Evolutionary conservation across 2,329 filamentous ascomycete species (phyloP).

Genomic region (Monosporascus sp.): DNA sequence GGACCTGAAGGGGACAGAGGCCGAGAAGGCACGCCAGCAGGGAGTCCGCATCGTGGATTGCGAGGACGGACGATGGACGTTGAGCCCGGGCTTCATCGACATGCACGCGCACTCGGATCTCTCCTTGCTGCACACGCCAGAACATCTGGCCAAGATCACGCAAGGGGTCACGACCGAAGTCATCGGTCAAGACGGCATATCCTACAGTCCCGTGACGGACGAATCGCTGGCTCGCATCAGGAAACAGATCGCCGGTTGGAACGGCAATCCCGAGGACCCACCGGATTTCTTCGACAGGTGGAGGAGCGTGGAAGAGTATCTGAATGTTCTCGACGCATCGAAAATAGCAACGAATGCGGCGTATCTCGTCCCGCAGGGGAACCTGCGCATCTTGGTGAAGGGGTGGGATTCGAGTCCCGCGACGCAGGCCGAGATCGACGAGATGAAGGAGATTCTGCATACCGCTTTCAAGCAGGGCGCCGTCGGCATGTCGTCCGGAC

Average conservation of each 20-base stretch:
- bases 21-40: neutral
- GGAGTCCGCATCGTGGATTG: neutral
- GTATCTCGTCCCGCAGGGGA: neutral
- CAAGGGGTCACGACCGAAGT: neutral
- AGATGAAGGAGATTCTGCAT: neutral
- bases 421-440: neutral
- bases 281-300: neutral
- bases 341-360: neutral
- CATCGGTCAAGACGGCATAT: neutral
- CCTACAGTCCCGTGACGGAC: neutral
- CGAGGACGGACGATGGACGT: neutral
- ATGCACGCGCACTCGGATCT: constrained; percentile 1
- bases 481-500: neutral
- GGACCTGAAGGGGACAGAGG: neutral
- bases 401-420: neutral
- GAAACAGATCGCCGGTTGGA: neutral
- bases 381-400: neutral
- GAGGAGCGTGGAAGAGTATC: neutral
- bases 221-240: neutral
- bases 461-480: neutral
- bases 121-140: neutral
- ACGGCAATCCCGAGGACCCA: neutral
- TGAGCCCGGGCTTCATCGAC: neutral
- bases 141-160: neutral
- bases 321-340: neutral